These are phyloP conservation scores for Coniochaeta prunicola DNA, from an alignment of 2,329 filamentous ascomycete genomes.

Conservation along the genomic window DNA sequence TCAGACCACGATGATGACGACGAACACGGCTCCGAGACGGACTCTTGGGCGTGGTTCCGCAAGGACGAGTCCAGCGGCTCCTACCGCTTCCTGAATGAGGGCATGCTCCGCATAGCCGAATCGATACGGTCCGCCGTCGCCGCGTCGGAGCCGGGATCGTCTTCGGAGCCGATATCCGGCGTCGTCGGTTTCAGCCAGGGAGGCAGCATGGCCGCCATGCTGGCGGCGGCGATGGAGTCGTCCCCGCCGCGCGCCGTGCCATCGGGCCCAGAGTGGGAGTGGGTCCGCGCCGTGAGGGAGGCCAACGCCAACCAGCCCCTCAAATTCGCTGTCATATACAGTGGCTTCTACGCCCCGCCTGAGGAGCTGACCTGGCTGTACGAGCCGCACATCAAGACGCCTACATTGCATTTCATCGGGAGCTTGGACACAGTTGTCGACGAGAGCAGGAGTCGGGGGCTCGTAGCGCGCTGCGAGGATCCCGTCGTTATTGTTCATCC, in stretches of 20 bases:
- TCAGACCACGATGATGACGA: conserved; percentile 21
- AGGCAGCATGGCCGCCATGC: conserved; percentile 62
- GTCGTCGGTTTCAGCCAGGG: conserved; percentile 81
- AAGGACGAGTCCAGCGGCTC: conserved; percentile 55
- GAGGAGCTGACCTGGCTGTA: conserved; percentile 61
- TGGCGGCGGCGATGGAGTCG: conserved; percentile 64
- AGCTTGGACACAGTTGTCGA: conserved; percentile 83
- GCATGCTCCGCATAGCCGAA: conserved; percentile 55
- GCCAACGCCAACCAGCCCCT: conserved; percentile 41
- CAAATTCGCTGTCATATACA: conserved; percentile 70
- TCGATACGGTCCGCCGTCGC: conserved; percentile 52
- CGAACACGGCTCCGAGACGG: conserved; percentile 37
- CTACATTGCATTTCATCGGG: conserved; percentile 75
- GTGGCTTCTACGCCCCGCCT: conserved; percentile 64
- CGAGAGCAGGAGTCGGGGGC: conserved; percentile 58
- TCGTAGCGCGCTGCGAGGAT: conserved; percentile 59
- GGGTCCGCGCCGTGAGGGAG: conserved; percentile 36
- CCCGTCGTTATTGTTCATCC: conserved; percentile 61
- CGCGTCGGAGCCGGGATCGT: not conserved
- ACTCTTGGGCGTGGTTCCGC: conserved; percentile 80
- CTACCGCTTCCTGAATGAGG: conserved; percentile 65
- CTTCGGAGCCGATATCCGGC: conserved; percentile 43
- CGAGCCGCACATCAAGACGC: conserved; percentile 67
- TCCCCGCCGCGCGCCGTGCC: conserved; percentile 15
- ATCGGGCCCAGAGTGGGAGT: conserved; percentile 30